Evolutionary conservation across 2,329 filamentous ascomycete genomes (phyloP), one percentile per base, ranked within the genome.

Genomic region (Chrysoporthe deuterocubensis): DNA sequence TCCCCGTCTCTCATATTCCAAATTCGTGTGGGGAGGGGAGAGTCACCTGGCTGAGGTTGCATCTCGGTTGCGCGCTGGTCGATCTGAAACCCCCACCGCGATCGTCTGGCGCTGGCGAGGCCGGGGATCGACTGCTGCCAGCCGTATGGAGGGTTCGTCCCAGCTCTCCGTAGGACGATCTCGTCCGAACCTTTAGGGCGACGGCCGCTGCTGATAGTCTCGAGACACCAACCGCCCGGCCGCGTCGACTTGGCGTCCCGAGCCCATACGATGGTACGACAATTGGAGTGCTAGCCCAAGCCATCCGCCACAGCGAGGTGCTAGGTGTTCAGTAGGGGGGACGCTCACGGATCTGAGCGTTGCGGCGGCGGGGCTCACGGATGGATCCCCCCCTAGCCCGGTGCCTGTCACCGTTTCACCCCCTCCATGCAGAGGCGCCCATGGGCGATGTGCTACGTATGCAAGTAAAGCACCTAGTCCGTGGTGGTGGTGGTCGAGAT

Each of bases 271-370:
- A 52, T 52, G 48, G 48, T 52, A 13, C 48, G 48, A 52, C 48
- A 32, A 32, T 5, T 52, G 26, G 48, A 52, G 48, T 21, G 48
- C 48, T 32, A 52, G 21, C 21, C 9, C 48, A 52, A 52, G 48
- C 48, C 48, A 32, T 52, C 48, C 13, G 48, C 48, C 52, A 57
- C 14, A 57, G 52, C 32, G 52, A 57, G 48, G 21, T 21, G 11
- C 46, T 50, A 48, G 18, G 44, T n/a, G n/a, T 16, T 48, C 11
- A 11, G 13, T 9, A 11, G 26, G 50, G 21, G 1, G 6, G 21
- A 6, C 8, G 26, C 48, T 52, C 52, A 57, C 52, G 52, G 52
- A 57, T 57, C 52, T 57, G 32, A 57, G 52, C 52, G 52, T n/a
- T 6, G 26, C n/a, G n/a, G 48, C n/a, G 21, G 48, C 48, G 13